Base-by-base conservation (phyloP, 2,329 filamentous ascomycete genomes). In the Beauveria bassiana region DNA sequence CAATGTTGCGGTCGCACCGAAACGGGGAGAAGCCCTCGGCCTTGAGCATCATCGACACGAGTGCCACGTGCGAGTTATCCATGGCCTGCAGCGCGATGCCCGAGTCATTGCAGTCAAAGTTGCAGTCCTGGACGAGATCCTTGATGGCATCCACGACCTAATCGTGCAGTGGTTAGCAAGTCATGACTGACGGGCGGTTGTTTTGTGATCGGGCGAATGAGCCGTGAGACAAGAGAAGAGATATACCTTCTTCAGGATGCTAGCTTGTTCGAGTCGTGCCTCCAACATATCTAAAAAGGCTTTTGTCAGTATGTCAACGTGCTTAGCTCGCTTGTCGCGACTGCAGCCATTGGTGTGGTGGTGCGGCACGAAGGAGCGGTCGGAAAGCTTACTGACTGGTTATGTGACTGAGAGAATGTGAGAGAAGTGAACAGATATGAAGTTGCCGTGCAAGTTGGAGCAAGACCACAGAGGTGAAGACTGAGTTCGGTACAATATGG, bases 31-130 rank as follows among this genome's bases (percentile, higher is more conserved):
- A 99, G 68, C 87, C 87, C 75, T 98, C 95, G 64, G 93, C 90
- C 80, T 95, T 95, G 75, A 99, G 89, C 83, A 96, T 87, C 95
- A 99, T 99, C 67, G 95, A 97, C 59, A 99, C 95, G 61, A 99
- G 90, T 65, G 95, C 95, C 70, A 99, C 95, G 79, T 99, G 95
- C 56, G 93, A 98, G 86, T 98, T 99, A 83, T 99, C 95, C 96
- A 99, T 99, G 72, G 95, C 95, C 79, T 99, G 95, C 61, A 99
- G 90, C 57, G 93, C 93, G 72, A 99, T 95, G 65, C 95, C 95
- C 61, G 91, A 93, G 83, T 99, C 96, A 89, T 98, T 99, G 89
- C 96, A 99, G 84, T 99, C 95, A 80, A 99, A 99, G 81, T 99
- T 99, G 87, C 95, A 99, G 80, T 99, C 95, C 78, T 98, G 95